Evolutionary conservation across 1,284 basidiomycete genomes (phyloP).

Genomic region (Phellopilus nigrolimitatus): DNA sequence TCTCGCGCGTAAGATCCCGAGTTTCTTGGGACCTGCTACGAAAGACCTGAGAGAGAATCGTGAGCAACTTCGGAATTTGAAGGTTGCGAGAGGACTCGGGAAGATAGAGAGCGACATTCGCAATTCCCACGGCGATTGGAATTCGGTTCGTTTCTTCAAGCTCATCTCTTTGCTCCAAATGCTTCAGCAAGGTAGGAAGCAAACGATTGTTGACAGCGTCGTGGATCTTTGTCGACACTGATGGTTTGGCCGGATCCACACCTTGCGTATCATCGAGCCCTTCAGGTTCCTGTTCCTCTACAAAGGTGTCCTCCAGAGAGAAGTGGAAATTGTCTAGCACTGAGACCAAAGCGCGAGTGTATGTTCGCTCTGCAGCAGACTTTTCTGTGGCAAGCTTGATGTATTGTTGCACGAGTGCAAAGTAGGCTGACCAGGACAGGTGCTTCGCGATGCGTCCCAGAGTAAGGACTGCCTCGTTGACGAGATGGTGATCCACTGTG

Average conservation of each 20-base stretch:
- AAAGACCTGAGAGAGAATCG: conserved; percentile 82
- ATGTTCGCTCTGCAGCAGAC: conserved; percentile 75
- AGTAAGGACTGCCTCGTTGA: conserved; percentile 84
- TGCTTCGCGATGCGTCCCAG: conserved; percentile 73
- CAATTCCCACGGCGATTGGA: conserved; percentile 86
- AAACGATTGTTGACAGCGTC: conserved; percentile 76
- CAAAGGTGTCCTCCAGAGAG: conserved; percentile 56
- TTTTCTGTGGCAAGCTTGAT: conserved; percentile 71
- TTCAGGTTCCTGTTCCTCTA: conserved; percentile 30
- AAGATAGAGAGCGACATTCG: conserved; percentile 79
- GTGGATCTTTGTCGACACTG: conserved; percentile 45
- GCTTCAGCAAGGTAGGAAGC: conserved; percentile 71
- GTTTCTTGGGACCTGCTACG: conserved; percentile 94
- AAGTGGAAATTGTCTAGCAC: conserved; percentile 94
- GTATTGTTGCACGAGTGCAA: conserved; percentile 78
- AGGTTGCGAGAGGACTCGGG: conserved; percentile 64
- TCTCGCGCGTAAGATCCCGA: conserved; percentile 83
- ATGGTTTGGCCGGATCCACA: conserved; percentile 30
- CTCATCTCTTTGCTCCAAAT: conserved; percentile 81
- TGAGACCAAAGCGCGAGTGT: conserved; percentile 82
- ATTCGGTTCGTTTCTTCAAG: conserved; percentile 82
- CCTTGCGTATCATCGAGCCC: conserved; percentile 27
- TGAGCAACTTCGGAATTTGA: conserved; percentile 79
- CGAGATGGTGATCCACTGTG: conserved; percentile 83
- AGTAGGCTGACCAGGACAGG: conserved; percentile 85